phyloP scores from a whole-genome alignment of 129 eudicot species.

The Pittosporum tobira region DNA sequence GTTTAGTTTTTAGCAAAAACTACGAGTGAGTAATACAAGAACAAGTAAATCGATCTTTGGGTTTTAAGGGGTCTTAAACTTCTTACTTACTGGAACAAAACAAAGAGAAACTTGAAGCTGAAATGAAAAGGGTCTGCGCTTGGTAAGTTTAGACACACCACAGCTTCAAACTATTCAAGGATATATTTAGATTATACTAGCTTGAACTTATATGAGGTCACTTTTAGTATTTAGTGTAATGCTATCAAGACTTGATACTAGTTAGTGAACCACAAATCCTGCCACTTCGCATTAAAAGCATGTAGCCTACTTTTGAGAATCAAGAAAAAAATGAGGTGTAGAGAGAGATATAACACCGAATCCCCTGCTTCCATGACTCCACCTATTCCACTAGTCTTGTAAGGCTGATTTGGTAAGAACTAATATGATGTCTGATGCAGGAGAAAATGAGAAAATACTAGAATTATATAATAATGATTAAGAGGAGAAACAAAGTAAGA shows the following conservation, averaged over 20 bases:
- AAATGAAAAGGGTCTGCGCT: background rate
- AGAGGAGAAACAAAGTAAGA: too few relatives aligned
- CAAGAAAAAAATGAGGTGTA: background rate
- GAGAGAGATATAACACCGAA: background rate
- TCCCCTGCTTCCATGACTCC: background rate
- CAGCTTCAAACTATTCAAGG: background rate
- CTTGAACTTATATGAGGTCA: background rate
- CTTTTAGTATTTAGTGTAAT: too few relatives aligned
- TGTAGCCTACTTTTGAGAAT: too few relatives aligned
- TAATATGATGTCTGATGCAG: background rate
- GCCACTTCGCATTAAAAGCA: too few relatives aligned
- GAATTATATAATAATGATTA: too few relatives aligned
- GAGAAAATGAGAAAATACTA: too few relatives aligned
- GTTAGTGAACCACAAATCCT: too few relatives aligned
- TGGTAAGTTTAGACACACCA: background rate
- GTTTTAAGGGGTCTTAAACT: background rate
- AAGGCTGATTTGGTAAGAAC: too few relatives aligned
- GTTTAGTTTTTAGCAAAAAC: too few relatives aligned
- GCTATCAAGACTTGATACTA: too few relatives aligned
- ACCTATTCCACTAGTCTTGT: background rate
- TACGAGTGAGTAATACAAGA: too few relatives aligned
- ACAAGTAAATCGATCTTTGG: background rate
- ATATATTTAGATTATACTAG: background rate
- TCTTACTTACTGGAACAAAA: too few relatives aligned
- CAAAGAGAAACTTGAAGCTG: background rate